Percentiles rank a stretch among this genome's conserved stretches.
Evolutionary conservation across 768 basidiomycete species (phyloP).

Genomic region (Hypholoma fasciculare): DNA sequence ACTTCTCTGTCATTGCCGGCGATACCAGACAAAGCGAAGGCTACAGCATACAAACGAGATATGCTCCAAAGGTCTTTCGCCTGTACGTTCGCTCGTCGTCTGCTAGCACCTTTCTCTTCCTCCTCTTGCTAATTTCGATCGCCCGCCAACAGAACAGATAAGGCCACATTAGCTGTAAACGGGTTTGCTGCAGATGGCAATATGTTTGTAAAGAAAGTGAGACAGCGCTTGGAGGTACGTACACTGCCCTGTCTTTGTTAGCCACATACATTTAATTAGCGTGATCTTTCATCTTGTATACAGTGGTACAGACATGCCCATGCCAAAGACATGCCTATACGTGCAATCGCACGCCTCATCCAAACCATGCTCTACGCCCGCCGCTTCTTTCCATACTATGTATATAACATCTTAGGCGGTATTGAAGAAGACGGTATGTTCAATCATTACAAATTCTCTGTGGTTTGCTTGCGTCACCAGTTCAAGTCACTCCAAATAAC

Average conservation of each 20-base stretch:
- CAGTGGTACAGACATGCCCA: slow-evolving; percentile 99
- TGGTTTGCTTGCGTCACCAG: slow-evolving; percentile 1
- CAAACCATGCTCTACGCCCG: slow-evolving; percentile 97
- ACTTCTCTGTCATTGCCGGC: slow-evolving; percentile 93
- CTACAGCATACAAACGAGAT: slow-evolving; percentile 97
- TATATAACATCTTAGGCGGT: slow-evolving; percentile 94
- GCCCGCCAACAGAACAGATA: slow-evolving; percentile 69
- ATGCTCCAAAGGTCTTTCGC: slow-evolving; percentile 93
- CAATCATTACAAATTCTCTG: slow-evolving; percentile 2
- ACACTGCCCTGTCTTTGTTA: background rate
- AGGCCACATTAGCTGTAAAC: slow-evolving; percentile 91
- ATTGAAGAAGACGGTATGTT: slow-evolving; percentile 93
- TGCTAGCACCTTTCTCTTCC: background rate
- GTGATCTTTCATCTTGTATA: slow-evolving; percentile 1
- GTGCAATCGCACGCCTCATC: slow-evolving; percentile 95
- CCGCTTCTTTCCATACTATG: slow-evolving; percentile 98
- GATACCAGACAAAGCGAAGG: slow-evolving; percentile 97
- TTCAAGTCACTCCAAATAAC: slow-evolving; percentile 9
- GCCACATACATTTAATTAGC: background rate
- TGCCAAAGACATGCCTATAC: slow-evolving; percentile 95
- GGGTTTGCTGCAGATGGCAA: slow-evolving; percentile 98
- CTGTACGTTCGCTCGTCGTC: slow-evolving; percentile 54
- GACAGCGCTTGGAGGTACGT: slow-evolving; percentile 91
- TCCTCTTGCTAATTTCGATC: slow-evolving; percentile 7
- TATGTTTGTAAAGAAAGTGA: slow-evolving; percentile 95